phyloP scores from a whole-genome alignment of 495 filamentous ascomycete genomes.

The Trichodelitschia bisporula region DNA sequence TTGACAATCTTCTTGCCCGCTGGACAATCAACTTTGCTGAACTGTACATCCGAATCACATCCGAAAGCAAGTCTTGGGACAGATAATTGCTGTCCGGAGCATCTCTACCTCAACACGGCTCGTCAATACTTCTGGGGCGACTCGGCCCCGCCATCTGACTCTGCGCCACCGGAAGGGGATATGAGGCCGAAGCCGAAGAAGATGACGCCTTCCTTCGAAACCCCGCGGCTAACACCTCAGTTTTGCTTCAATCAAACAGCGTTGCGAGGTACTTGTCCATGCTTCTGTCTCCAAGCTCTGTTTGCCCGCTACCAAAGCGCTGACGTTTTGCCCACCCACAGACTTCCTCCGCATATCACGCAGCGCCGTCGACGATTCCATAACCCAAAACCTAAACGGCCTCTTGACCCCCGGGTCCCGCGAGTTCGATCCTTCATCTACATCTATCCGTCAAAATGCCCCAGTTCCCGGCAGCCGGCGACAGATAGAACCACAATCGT shows the following conservation, averaged over 20 bases:
- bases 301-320: slow-evolving; percentile 4
- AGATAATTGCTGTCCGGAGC: no score
- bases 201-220: background rate
- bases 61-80: no score
- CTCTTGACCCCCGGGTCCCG: slow-evolving; percentile 44
- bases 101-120: no score
- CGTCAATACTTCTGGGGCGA: no score
- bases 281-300: background rate
- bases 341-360: slow-evolving; percentile 87
- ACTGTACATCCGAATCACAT: no score
- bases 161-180: no score
- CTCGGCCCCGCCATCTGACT: no score
- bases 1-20: no score
- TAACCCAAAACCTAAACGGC: slow-evolving; percentile 81
- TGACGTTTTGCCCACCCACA: slow-evolving; percentile 17
- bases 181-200: no score
- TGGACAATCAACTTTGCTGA: no score
- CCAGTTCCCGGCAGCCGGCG: slow-evolving; percentile 17
- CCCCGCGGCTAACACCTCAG: slow-evolving; percentile 50
- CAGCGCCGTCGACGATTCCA: slow-evolving; percentile 70
- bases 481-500: slow-evolving; percentile 32
- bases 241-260: slow-evolving; percentile 81
- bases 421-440: slow-evolving; percentile 61
- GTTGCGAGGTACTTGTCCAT: slow-evolving; percentile 39
- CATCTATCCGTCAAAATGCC: slow-evolving; percentile 26